These are phyloP conservation scores for Dothideomycetes sp. DNA, from an alignment of 2,329 filamentous ascomycete genomes.

Conservation along the genomic window DNA sequence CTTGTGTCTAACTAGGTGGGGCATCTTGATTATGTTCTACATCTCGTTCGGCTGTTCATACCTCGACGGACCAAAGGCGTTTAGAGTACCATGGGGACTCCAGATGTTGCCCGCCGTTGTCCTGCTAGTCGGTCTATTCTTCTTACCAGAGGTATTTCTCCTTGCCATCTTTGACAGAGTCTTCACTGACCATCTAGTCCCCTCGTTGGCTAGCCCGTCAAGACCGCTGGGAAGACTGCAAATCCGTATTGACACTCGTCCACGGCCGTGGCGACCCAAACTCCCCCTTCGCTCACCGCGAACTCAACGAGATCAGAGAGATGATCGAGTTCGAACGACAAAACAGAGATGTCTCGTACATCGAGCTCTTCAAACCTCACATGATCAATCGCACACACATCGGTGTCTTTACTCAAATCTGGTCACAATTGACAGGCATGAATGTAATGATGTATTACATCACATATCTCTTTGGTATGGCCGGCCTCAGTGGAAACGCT, in stretches of 20 bases:
- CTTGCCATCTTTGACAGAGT: too few relatives aligned
- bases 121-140: conserved; percentile 34
- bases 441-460: conserved; percentile 52
- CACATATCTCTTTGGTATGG: conserved; percentile 61
- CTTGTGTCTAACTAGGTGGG: too few relatives aligned
- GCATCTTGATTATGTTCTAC: conserved; percentile 60
- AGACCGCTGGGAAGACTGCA: conserved; percentile 37
- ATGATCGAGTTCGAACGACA: conserved; percentile 60
- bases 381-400: conserved; percentile 67
- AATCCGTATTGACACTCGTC: conserved; percentile 33
- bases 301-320: conserved; percentile 63
- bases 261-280: conserved; percentile 31
- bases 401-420: conserved; percentile 64
- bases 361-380: conserved; percentile 61
- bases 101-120: conserved; percentile 37
- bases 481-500: conserved; percentile 45
- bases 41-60: conserved; percentile 45
- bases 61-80: conserved; percentile 48
- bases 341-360: conserved; percentile 59
- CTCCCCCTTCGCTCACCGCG: conserved; percentile 50
- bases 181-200: conserved; percentile 19
- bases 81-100: conserved; percentile 53
- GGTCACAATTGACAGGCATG: conserved; percentile 68
- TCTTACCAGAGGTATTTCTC: conserved; percentile 29
- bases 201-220: conserved; percentile 39